phyloP scores from a whole-genome alignment of 768 basidiomycete species.

The Termitomyces sp. region DNA sequence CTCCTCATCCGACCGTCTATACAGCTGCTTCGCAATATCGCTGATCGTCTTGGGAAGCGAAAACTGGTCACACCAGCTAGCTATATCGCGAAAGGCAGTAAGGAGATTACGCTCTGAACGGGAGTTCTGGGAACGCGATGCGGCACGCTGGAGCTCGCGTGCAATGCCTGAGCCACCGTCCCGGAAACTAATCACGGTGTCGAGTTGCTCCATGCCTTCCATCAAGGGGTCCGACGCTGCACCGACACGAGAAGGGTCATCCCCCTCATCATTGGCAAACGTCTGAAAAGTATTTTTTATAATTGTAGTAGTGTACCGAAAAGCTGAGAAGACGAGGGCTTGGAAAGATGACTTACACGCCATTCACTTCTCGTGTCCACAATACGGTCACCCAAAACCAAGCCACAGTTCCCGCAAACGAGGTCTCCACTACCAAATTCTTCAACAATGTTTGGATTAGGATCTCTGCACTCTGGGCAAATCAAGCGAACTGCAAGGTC shows the following conservation, averaged over 20 bases:
- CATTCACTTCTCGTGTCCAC: slow-evolving; percentile 99
- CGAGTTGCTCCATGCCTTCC: slow-evolving; percentile 92
- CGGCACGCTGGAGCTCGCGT: slow-evolving; percentile 88
- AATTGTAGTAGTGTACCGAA: slow-evolving; percentile 11
- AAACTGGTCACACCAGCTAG: slow-evolving; percentile 93
- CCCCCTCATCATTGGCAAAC: slow-evolving; percentile 98
- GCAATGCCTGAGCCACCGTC: slow-evolving; percentile 94
- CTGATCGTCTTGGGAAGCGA: slow-evolving; percentile 89
- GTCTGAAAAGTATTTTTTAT: slow-evolving; percentile 50
- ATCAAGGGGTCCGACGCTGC: slow-evolving; percentile 89
- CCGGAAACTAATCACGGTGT: slow-evolving; percentile 92
- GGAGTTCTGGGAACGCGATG: slow-evolving; percentile 71
- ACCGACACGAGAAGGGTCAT: slow-evolving; percentile 99
- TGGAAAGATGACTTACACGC: slow-evolving; percentile 58
- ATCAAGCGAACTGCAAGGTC: slow-evolving; percentile 86
- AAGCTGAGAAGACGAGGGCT: slow-evolving; percentile 6
- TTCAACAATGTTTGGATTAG: slow-evolving; percentile 92
- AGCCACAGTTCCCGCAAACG: slow-evolving; percentile 89
- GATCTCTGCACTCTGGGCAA: slow-evolving; percentile 93
- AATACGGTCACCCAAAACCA: slow-evolving; percentile 93
- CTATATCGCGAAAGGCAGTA: slow-evolving; percentile 87
- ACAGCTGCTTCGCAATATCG: slow-evolving; percentile 95
- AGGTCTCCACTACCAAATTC: slow-evolving; percentile 98
- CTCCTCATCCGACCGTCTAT: slow-evolving; percentile 96
- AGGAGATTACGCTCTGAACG: slow-evolving; percentile 83